Evolutionary conservation across 2,329 filamentous ascomycete species (phyloP), one percentile per base, ranked within the genome.

Genomic region (Berkeleyomyces basicola): DNA sequence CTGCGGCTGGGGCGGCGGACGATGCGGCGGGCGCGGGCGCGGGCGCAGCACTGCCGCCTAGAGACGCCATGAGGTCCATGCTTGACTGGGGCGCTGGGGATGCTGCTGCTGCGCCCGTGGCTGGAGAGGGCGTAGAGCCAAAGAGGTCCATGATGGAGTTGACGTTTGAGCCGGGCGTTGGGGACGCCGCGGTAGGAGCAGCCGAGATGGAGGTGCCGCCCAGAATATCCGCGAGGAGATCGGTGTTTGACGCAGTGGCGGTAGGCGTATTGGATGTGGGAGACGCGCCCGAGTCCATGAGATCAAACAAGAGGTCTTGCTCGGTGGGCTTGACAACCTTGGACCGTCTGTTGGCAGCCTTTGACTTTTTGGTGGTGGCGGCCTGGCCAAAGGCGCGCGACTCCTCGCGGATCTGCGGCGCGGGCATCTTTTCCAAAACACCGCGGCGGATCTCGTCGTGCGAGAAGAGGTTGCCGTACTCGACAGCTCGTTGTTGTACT

Each of bases 341-440:
- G 64, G 85, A 83, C 71, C 85, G 88, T 68, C 90, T 83, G 71
- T 87, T 89, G 64, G 83, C 79, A 58, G 82, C 77, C 70, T 85
- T 84, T 72, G 82, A 85, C 68, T 86, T 82, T 72, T 84, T 85
- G 65, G 73, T 72, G 40, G 73, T 70, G 1, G 83, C 78, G 0
- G 90, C 85, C 69, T 92, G 87, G 51, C 91, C 91, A 16, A 99
- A 78, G 2, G 96, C 91, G 65, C 92, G 82, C 62, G 93, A 92
- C 72, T 95, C 90, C 72, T 99, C 93, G 67, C 92, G 90, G 70
- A 99, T 97, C 72, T 97, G 92, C 7, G 93, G 93, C 1, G 93
- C 83, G 6, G 93, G 93, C 95, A 99, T 99, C 73, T 93, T 95
- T 75, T 99, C 93, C 9, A 99, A 77, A 2, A 99, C 93, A 64